Conservation (phyloP, 108 stramenopile genomes). For the Nitzschia sp. region DNA sequence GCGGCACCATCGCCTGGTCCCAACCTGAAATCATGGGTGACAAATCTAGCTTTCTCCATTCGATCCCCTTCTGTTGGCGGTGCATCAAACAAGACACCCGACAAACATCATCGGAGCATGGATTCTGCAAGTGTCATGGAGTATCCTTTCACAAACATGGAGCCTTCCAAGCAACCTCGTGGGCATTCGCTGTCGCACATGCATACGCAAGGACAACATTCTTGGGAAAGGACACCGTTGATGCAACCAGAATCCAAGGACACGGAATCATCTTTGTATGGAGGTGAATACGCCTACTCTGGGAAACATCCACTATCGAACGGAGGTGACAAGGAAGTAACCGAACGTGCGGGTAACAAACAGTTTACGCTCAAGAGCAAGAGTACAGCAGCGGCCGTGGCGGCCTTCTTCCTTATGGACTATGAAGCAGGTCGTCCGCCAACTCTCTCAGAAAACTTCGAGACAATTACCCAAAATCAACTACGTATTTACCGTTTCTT, state of each 20-base stretch:
- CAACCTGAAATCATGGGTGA: constrained; percentile 17
- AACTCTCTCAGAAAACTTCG: constrained; percentile 30
- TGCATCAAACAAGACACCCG: background rate
- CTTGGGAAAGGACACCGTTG: constrained; percentile 9
- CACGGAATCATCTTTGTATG: background rate
- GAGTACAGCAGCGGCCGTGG: constrained; percentile 27
- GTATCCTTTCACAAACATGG: constrained; percentile 19
- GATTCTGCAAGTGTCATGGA: constrained; percentile 19
- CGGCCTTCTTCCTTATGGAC: constrained; percentile 48
- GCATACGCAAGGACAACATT: background rate
- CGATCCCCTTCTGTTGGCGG: constrained; percentile 6
- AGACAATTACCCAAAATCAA: constrained; percentile 33
- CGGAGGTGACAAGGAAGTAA: background rate
- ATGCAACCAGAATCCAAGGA: background rate
- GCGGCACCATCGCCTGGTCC: background rate
- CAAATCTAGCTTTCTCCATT: constrained; percentile 30
- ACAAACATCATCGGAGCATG: constrained; percentile 11
- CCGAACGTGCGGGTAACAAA: no score
- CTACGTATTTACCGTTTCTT: constrained; percentile 22
- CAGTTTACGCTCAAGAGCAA: constrained; percentile 14
- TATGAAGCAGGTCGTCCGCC: constrained; percentile 44
- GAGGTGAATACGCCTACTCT: background rate
- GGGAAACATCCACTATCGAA: background rate
- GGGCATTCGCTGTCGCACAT: background rate
- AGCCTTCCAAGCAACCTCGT: constrained; percentile 1